Percentiles rank a stretch among this genome's conserved stretches.
phyloP scores from a whole-genome alignment of 169 alveolate genomes.

The Eimeria maxima region DNA sequence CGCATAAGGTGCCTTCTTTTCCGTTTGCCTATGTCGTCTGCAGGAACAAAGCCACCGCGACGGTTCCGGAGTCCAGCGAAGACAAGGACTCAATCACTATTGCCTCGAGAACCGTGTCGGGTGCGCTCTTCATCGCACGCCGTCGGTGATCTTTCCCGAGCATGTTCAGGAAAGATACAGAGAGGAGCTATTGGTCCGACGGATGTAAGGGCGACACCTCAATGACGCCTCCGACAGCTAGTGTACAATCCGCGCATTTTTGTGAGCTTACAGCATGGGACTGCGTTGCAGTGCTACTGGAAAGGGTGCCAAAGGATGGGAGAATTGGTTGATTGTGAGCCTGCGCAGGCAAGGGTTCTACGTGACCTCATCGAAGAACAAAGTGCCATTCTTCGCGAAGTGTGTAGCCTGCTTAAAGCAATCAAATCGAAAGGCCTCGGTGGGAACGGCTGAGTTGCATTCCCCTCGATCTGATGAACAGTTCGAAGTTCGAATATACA shows the following conservation, averaged over 20 bases:
- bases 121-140: neutral
- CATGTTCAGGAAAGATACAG: neutral
- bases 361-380: constrained; percentile 65
- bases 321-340: neutral
- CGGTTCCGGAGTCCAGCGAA: constrained; percentile 7
- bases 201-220: constrained; percentile 18
- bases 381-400: constrained; percentile 59
- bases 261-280: neutral
- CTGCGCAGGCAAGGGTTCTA: constrained; percentile 54
- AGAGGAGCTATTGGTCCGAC: constrained; percentile 50
- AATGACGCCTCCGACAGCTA: neutral
- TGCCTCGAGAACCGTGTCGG: neutral
- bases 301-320: neutral
- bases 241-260: neutral
- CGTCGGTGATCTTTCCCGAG: neutral
- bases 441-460: neutral
- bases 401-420: constrained; percentile 25
- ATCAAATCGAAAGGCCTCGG: constrained; percentile 3
- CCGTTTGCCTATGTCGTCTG: neutral
- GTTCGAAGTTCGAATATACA: constrained; percentile 71
- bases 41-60: neutral
- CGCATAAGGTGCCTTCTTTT: no score
- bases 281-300: no score
- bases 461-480: neutral
- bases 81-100: neutral